These are phyloP conservation scores for Diplodia scrobiculata DNA, from an alignment of 2,329 filamentous ascomycete species.

Conservation along the genomic window DNA sequence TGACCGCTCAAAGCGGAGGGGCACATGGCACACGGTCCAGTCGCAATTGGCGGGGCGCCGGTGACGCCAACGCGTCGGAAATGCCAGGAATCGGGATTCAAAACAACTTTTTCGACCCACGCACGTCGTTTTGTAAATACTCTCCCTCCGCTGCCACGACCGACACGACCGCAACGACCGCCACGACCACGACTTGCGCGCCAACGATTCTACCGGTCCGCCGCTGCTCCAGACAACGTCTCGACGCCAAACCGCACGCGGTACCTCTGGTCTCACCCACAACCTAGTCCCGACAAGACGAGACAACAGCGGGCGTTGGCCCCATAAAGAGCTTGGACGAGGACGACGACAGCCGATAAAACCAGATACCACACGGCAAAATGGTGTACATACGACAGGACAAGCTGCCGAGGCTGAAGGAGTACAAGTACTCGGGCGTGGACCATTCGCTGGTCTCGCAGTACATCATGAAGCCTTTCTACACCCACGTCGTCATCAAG, in stretches of 20 bases:
- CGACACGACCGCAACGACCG: slow-evolving; percentile 17
- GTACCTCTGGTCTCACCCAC: neutral
- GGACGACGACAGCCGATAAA: neutral
- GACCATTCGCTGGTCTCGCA: slow-evolving; percentile 87
- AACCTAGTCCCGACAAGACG: neutral
- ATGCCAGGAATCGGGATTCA: slow-evolving; percentile 23
- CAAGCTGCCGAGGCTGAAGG: slow-evolving; percentile 80
- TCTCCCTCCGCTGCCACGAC: slow-evolving; percentile 11
- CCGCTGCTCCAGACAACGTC: neutral
- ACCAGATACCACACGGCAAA: slow-evolving; percentile 34
- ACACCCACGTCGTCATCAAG: slow-evolving; percentile 90
- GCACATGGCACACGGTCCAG: slow-evolving; percentile 8
- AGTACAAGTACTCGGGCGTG: slow-evolving; percentile 93
- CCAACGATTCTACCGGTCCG: neutral
- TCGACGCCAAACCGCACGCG: neutral
- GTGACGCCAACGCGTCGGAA: slow-evolving; percentile 28
- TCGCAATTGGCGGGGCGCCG: slow-evolving; percentile 7
- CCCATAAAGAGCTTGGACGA: slow-evolving; percentile 13
- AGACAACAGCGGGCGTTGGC: neutral
- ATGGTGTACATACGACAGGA: slow-evolving; percentile 98
- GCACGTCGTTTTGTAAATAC: slow-evolving; percentile 11
- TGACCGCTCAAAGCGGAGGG: neutral
- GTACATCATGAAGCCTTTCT: slow-evolving; percentile 97
- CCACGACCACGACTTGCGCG: neutral
- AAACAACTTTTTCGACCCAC: slow-evolving; percentile 25